Base-by-base conservation (phyloP, 768 basidiomycete species). In the Hypsizygus marmoreus region DNA sequence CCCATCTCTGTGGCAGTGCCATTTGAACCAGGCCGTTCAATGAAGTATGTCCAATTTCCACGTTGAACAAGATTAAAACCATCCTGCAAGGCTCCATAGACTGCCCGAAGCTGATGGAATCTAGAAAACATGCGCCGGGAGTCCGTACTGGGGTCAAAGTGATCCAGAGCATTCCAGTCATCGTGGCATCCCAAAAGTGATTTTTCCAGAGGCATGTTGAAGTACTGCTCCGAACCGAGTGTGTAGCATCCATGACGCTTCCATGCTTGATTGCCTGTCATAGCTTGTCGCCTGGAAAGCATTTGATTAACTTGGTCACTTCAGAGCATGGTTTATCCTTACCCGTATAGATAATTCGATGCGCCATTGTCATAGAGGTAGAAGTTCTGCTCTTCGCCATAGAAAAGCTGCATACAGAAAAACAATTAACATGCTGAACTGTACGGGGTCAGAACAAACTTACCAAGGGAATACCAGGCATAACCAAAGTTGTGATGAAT, bases 371-470 rank as follows among this genome's bases (percentile, higher is more conserved):
- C 94, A 50, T 75, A 91, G 2, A 91, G 55, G 59, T 95, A 97
- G 63, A 97, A 83, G 47, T 82, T 82, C 59, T 97, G 94, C 61
- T 97, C 94, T 63, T 97, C 94, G 23, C 94, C 94, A 60, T 94
- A 97, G 67, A 75, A 97, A 39, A 81, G 69, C 82, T 90, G 50
- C 11, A 36, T 40, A 14, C 25, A 13, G 13, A 39, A 44, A n/a
- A n/a, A n/a, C n/a, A n/a, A 13, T 57, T 20, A 29, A 43, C 33
- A 35, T 25, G 26, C 11, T 23, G 35, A 25, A 31, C 3, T 23
- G 25, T 35, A 23, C 36, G 40, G 12, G 6, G 29, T 12, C 36
- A 24, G 12, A 25, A 8, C 43, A 49, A 42, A 63, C 79, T 28
- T 50, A 91, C 84, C 65, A 95, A 64, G 6, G 90, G 77, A 37